Base-by-base conservation (phyloP, 352 stramenopile genomes). In the Pythium pectinolyticum region DNA sequence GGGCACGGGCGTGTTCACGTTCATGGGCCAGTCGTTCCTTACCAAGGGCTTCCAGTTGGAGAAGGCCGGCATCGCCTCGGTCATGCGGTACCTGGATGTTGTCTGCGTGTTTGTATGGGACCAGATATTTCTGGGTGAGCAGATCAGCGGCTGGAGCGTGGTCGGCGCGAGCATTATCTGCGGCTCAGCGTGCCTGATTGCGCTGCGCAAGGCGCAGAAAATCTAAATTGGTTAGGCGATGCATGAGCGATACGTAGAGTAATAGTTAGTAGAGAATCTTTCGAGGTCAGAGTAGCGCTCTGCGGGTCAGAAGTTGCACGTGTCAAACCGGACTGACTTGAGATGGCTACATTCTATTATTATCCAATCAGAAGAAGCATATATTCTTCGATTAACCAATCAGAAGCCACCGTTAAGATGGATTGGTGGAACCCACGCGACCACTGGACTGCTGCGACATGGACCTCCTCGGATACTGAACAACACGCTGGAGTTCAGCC, bases 91-190 rank as follows among this genome's bases (percentile, higher is more conserved):
- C 50, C 39, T 69, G 7, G 69, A 73, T 32, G 58, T 77, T 6
- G 61, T 73, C 8, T 77, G 62, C 57, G 61, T 73, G 1, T 77
- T 77, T 47, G 27, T 73, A 0, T 72, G 58, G 56, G 65, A 77
- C 51, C 46, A 54, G 15, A 34, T 66, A 11, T 49, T 72, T 7
- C 65, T 73, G 2, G 57, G 63, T 19, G 70, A 77, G 58, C 22
- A 30, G 24, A 66, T 77, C 41, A 69, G 52, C 52, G 15, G 31
- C 30, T 71, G 60, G 40, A 69, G 61, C 66, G 35, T 74, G n/a
- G 45, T 73, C 5, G 70, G 70, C 7, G 80, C 45, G 31, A 27
- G 35, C 40, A 89, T 90, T 55, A 92, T 92, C 60, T 85, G 79
- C 67, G 54, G 68, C 1, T 85, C 69, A 19, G 80, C 83, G 19